Evolutionary conservation across 495 filamentous ascomycete species (phyloP).

Genomic region (Parathielavia appendiculata): DNA sequence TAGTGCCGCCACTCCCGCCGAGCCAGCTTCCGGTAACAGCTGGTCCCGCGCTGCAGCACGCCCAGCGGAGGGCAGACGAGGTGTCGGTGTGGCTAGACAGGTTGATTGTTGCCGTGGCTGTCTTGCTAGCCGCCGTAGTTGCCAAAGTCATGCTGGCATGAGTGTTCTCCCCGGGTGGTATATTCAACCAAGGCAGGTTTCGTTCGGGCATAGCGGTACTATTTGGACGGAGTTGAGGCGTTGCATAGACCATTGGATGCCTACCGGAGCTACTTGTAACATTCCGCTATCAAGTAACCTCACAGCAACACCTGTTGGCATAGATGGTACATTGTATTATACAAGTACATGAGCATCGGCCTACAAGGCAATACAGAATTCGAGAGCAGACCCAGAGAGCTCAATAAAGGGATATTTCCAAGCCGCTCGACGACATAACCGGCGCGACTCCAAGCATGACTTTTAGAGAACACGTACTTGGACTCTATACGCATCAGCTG

Average conservation of each 20-base stretch:
- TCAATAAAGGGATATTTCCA: too few relatives aligned
- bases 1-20: conserved; percentile 25
- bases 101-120: conserved; percentile 49
- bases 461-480: too few relatives aligned
- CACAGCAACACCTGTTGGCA: too few relatives aligned
- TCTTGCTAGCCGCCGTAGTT: conserved; percentile 49
- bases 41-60: conserved; percentile 30
- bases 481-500: too few relatives aligned
- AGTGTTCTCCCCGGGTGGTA: not conserved
- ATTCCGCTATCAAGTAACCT: too few relatives aligned
- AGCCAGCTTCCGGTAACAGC: conserved; percentile 8
- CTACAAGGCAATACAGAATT: too few relatives aligned
- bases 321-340: too few relatives aligned
- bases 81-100: conserved; percentile 59
- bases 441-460: too few relatives aligned
- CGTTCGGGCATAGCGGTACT: not conserved
- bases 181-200: not conserved
- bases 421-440: too few relatives aligned
- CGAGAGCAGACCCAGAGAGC: too few relatives aligned
- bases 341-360: too few relatives aligned
- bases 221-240: not conserved
- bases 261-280: not conserved
- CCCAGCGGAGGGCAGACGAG: conserved; percentile 18
- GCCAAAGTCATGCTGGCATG: conserved; percentile 40
- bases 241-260: not conserved